Evolutionary conservation across 2,329 filamentous ascomycete species (phyloP), one percentile per base, ranked within the genome.

Genomic region (Achaetomium macrosporum): DNA sequence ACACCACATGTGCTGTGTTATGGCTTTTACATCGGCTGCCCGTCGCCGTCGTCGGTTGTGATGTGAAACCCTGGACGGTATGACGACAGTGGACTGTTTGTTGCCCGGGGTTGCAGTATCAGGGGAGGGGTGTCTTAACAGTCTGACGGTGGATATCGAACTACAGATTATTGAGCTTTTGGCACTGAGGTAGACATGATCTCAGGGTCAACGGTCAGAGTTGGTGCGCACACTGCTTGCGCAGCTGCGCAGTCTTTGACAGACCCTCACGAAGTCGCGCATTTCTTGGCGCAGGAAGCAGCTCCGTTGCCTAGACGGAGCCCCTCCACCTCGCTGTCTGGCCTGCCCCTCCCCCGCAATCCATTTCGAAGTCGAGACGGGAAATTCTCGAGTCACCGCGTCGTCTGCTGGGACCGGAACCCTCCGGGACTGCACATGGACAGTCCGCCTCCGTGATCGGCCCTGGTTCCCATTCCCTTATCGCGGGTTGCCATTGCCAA

Each of bases 161-260:
- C 33, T 3, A 9, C 10, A 11, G 33, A 15, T 35, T 11, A 11
- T 9, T 11, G 33, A 11, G 33, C 7, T 25, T 7, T 25, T 7
- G 25, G 7, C 25, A 25, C 4, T 25, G 25, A 25, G 25, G 25
- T 7, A 4, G 4, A 25, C 25, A 15, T 35, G 33, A 35, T 4
- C 33, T 15, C 35, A 8, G 15, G 35, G 12, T 37, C 4, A 37
- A n/a, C 7, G 12, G 3, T n/a, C 13, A n/a, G 35, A 8, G 35
- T 8, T 56, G 54, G 54, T 54, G 35, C 41, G 55, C 56, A 53
- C 51, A 56, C 45, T 36, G 40, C 40, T 39, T 54, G 48, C 53
- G 56, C 51, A 43, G 37, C 45, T 58, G 56, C 53, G 56, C 51
- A 56, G 9, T 35, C 39, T 51, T 19, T 54, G 46, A 43, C 45